Evolutionary conservation across 2,329 filamentous ascomycete genomes (phyloP), one percentile per base, ranked within the genome.

Genomic region (Beauveria australis): DNA sequence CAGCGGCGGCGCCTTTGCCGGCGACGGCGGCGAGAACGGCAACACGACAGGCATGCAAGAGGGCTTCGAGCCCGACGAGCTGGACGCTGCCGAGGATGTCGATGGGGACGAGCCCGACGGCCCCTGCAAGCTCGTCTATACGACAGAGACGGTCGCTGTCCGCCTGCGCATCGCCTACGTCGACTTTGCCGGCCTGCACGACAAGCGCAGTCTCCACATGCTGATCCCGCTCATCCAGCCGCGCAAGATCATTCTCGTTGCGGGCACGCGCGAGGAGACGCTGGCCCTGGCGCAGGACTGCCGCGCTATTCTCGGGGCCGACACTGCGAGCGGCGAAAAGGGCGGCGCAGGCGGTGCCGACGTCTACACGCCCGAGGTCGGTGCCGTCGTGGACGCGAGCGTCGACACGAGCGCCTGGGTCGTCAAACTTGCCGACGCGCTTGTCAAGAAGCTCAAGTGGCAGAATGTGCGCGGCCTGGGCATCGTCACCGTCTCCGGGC

Each of bases 371-470:
- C 94, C 94, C 1, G 74, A 77, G 10, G 78, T 90, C n/a, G 92
- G 92, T 26, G 78, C 82, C 40, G 78, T 81, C 16, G 81, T 99
- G 47, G 88, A 99, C 72, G 94, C 93, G 14, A 97, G 92, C 69
- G 93, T 97, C 47, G 94, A 99, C 71, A 97, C 93, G 5, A 97
- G 97, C 71, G 92, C 94, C 4, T 99, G 95, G 94, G 88, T 90
- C 26, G 89, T 99, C 63, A 96, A 92, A 73, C 81, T 99, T 19
- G 92, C 91, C 53, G 90, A 93, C 66, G 79, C 84, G 49, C 84
- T 99, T 22, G 89, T 96, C 62, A 91, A 91, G 74, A 89, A 89
- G 66, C 81, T 99, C 62, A 91, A 90, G 69, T 97, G 94, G 94
- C 94, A 97, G 76, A 92, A 91, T 62, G 92, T 97, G 26, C 87